Percentiles rank a stretch among this genome's conserved stretches.
phyloP scores from a whole-genome alignment of 202 grass and related monocot species.

The Hordeum pubiflorum region DNA sequence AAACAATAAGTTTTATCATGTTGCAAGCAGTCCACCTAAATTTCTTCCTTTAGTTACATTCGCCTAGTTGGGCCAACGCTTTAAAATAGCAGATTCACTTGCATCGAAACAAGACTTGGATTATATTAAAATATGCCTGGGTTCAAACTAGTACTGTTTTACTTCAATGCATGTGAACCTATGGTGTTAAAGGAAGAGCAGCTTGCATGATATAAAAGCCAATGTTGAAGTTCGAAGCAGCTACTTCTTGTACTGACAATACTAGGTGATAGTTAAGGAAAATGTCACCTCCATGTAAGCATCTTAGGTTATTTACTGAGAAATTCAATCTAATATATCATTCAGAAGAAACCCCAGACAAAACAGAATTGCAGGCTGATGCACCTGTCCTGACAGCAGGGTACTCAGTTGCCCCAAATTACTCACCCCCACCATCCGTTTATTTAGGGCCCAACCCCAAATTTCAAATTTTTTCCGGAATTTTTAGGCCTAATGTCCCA shows the following conservation, averaged over 20 bases:
- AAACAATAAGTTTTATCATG: no score
- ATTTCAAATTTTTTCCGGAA: background rate
- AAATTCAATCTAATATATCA: background rate
- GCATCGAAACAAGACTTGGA: background rate
- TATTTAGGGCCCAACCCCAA: background rate
- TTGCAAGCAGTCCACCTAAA: background rate
- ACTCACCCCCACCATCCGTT: background rate
- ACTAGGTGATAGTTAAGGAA: no score
- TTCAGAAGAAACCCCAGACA: background rate
- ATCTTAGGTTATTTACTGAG: background rate
- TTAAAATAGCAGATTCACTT: background rate
- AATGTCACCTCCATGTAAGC: no score
- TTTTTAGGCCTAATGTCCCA: background rate
- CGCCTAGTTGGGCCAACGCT: background rate
- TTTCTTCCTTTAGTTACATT: background rate
- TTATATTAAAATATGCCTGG: background rate
- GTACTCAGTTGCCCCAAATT: background rate
- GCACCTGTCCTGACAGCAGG: background rate
- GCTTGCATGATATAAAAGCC: background rate
- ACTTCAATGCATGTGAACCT: background rate
- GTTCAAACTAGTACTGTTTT: background rate
- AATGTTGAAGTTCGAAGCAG: background rate
- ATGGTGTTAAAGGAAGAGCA: background rate
- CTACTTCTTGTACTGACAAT: background rate
- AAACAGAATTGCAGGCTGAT: conserved; percentile 8